Evolutionary conservation across 257 asterid genomes (phyloP).

Genomic region (Capsicum chinense): DNA sequence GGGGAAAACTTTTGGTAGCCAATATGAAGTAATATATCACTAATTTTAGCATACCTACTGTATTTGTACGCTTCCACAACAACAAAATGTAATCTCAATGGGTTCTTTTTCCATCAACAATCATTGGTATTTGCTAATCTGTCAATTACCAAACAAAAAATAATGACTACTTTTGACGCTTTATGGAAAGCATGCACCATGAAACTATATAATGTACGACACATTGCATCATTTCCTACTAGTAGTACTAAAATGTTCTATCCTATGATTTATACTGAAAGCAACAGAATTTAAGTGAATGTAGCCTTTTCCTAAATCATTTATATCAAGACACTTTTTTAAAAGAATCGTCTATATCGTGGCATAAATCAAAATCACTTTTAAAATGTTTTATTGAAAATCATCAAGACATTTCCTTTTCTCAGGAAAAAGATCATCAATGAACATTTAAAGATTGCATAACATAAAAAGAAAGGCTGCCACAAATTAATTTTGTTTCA

Average conservation of each 20-base stretch:
- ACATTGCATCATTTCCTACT: neutral
- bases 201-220: neutral
- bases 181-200: neutral
- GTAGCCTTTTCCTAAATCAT: neutral
- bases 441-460: neutral
- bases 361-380: neutral
- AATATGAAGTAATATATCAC: neutral
- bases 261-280: neutral
- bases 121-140: neutral
- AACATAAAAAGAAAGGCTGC: neutral
- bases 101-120: neutral
- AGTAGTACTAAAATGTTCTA: neutral
- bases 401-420: neutral
- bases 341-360: too few relatives aligned
- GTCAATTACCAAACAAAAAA: constrained; percentile 9
- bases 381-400: neutral
- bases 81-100: neutral
- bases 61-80: neutral
- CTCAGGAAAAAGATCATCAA: too few relatives aligned
- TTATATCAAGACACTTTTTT: neutral
- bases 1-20: neutral
- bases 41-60: neutral
- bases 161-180: neutral
- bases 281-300: neutral
- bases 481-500: neutral